Conservation (phyloP, 148 eudicot species). For the Chenopodium formosanum region DNA sequence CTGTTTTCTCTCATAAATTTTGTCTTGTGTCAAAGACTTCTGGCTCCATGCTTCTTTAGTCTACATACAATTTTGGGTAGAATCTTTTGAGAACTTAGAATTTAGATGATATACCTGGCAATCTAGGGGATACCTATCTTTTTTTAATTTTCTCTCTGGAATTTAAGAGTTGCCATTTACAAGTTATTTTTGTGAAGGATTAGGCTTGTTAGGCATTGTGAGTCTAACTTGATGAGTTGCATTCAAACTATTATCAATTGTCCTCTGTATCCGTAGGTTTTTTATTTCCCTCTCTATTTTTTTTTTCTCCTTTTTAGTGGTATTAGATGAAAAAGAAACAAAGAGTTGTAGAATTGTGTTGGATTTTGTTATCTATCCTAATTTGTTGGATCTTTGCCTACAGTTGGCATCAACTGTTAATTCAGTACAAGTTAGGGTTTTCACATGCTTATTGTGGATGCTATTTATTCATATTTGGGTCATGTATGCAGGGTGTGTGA, state of each 20-base stretch:
- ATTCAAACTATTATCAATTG: neutral
- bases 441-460: neutral
- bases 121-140: neutral
- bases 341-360: neutral
- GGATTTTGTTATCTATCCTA: neutral
- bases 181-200: neutral
- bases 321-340: neutral
- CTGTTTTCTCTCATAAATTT: too few relatives aligned
- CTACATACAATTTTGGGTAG: neutral
- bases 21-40: too few relatives aligned
- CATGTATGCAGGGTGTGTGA: conserved; percentile 49
- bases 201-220: neutral
- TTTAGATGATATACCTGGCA: neutral
- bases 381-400: neutral
- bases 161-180: neutral
- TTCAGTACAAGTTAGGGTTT: neutral
- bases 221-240: neutral
- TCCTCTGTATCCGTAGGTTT: neutral
- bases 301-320: neutral
- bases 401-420: too few relatives aligned
- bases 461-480: neutral
- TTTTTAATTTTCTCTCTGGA: neutral
- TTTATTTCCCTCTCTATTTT: neutral
- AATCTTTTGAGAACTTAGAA: neutral
- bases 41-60: neutral